Evolutionary conservation across 768 basidiomycete genomes (phyloP).

Genomic region (Boletus subcaerulescens): DNA sequence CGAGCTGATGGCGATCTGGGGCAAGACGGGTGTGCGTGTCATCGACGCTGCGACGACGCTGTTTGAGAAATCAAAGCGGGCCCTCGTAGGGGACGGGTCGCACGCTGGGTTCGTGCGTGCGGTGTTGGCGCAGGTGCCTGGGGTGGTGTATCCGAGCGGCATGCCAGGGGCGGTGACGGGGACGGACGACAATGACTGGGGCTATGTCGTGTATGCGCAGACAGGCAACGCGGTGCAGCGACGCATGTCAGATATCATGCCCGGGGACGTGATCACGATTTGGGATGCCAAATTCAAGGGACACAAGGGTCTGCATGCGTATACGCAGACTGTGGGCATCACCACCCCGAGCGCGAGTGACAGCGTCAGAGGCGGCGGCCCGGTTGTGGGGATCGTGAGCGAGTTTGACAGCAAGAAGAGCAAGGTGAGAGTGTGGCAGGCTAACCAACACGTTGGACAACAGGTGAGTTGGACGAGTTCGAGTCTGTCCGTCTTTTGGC

Average conservation of each 20-base stretch:
- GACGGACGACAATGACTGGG: conserved; percentile 42
- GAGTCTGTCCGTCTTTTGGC: conserved; percentile 23
- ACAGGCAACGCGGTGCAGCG: conserved; percentile 63
- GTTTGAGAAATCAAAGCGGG: conserved; percentile 72
- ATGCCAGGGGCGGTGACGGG: conserved; percentile 24
- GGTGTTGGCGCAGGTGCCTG: conserved; percentile 64
- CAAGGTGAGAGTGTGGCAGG: conserved; percentile 83
- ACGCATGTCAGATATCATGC: conserved; percentile 75
- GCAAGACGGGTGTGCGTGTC: conserved; percentile 71
- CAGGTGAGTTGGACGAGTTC: conserved; percentile 50
- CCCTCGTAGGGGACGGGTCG: conserved; percentile 81
- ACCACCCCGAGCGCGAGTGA: too few relatives aligned
- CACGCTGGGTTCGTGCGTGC: conserved; percentile 74
- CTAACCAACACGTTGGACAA: conserved; percentile 81
- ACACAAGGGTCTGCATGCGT: conserved; percentile 72
- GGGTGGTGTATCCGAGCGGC: conserved; percentile 39
- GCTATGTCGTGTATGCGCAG: conserved; percentile 76
- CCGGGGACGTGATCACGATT: conserved; percentile 79
- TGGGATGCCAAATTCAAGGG: conserved; percentile 78
- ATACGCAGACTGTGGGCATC: conserved; percentile 55
- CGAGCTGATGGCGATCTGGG: conserved; percentile 68
- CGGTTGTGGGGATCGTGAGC: conserved; percentile 68
- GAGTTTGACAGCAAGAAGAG: conserved; percentile 87
- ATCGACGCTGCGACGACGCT: conserved; percentile 65
- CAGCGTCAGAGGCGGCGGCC: conserved; percentile 26